Evolutionary conservation across 1,139 yeast genomes (phyloP).

Genomic region (Nadsonia commutata): DNA sequence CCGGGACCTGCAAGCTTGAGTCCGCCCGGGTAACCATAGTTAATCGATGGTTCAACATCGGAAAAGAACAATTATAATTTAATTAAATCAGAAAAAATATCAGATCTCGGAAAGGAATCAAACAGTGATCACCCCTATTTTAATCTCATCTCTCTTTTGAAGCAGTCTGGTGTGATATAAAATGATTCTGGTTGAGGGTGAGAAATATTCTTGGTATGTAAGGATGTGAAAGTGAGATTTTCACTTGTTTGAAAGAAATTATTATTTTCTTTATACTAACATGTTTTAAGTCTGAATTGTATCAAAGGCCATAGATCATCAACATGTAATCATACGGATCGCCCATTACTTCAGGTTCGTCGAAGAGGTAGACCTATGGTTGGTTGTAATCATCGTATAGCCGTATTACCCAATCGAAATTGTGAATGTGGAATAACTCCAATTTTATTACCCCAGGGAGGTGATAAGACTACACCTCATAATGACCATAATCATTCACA

Average conservation of each 20-base stretch:
- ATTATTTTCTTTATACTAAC: no score
- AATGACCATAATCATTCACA: conserved; percentile 1
- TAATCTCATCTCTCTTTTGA: no score
- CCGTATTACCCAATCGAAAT: conserved; percentile 16
- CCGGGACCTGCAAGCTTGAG: no score
- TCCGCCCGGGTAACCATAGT: no score
- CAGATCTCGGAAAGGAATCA: no score
- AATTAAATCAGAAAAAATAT: no score
- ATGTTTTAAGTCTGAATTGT: conserved; percentile 32
- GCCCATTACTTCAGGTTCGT: conserved; percentile 77
- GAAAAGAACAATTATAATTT: no score
- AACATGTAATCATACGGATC: conserved; percentile 63
- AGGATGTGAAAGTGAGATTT: no score
- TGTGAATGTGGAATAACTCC: conserved; percentile 6
- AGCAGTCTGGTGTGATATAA: no score
- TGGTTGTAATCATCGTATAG: conserved; percentile 11
- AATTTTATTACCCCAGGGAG: conserved; percentile 2
- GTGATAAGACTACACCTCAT: neutral
- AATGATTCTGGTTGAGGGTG: conserved; percentile 78
- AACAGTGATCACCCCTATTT: no score
- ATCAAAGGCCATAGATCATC: conserved; percentile 89
- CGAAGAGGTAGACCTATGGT: conserved; percentile 63
- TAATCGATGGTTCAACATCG: no score
- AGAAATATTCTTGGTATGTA: conserved; percentile 62
- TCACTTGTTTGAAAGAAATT: no score